A percentile compares a stretch with the other conserved stretches of the same genome.
These are phyloP conservation scores for Sophora flavescens DNA, from an alignment of 306 rosid genomes.

Conservation along the genomic window DNA sequence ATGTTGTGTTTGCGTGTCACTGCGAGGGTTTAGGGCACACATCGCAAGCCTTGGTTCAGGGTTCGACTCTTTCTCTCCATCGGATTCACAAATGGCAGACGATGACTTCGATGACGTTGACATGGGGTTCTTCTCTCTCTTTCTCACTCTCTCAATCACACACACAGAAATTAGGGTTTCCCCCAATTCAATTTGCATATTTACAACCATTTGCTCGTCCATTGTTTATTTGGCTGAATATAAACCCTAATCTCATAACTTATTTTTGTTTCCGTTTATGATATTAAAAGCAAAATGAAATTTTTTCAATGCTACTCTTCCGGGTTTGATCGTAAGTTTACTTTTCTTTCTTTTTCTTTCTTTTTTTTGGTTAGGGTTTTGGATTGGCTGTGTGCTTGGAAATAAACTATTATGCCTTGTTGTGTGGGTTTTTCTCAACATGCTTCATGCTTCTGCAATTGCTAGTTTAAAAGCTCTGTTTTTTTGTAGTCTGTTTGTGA, in stretches of 20 bases:
- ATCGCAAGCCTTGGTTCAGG: not conserved
- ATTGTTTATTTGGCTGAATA: not conserved
- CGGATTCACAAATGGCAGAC: slow-evolving; percentile 32
- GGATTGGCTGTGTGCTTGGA: not conserved
- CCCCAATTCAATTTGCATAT: slow-evolving; percentile 6
- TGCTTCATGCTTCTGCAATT: not conserved
- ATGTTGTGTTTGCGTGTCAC: too few species aligned
- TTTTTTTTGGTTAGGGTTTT: not conserved
- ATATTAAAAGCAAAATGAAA: not conserved
- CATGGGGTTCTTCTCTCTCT: slow-evolving; percentile 20
- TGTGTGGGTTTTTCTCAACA: too few species aligned
- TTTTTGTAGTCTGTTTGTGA: not conserved
- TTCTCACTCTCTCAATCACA: not conserved
- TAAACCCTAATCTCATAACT: not conserved
- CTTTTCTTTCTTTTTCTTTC: too few species aligned
- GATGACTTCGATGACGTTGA: slow-evolving; percentile 39
- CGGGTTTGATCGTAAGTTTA: too few species aligned
- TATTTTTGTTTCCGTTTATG: not conserved
- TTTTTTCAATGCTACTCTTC: not conserved
- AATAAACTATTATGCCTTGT: not conserved
- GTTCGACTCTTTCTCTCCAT: too few species aligned
- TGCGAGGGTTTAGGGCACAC: not conserved
- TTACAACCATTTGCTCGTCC: not conserved
- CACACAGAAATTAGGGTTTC: not conserved
- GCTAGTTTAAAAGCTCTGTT: not conserved